Conservation (phyloP, 306 rosid genomes). For the Fragaria ananassa region DNA sequence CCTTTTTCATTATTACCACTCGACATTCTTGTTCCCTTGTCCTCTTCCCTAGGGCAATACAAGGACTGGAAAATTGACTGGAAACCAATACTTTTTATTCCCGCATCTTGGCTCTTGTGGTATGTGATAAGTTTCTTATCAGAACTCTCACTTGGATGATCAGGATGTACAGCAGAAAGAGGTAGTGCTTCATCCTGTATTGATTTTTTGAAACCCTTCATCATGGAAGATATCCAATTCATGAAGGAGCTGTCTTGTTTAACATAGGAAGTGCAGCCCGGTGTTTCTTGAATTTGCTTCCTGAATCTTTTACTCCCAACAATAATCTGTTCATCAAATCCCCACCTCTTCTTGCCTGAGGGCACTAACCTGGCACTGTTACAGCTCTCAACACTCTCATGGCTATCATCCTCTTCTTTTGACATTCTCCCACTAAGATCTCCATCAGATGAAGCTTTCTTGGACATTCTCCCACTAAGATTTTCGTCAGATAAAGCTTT, state of each 20-base stretch:
- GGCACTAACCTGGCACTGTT: slow-evolving; percentile 39
- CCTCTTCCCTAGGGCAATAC: slow-evolving; percentile 43
- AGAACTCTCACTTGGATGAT: slow-evolving; percentile 26
- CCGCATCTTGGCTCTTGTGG: slow-evolving; percentile 37
- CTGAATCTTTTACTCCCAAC: slow-evolving; percentile 47
- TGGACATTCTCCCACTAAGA: slow-evolving; percentile 35
- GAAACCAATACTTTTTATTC: slow-evolving; percentile 52
- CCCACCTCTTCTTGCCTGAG: slow-evolving; percentile 47
- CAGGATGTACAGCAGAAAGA: slow-evolving; percentile 37
- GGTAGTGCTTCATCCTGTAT: slow-evolving; percentile 37
- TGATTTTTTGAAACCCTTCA: slow-evolving; percentile 59
- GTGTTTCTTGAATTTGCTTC: slow-evolving; percentile 40
- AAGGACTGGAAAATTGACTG: slow-evolving; percentile 71
- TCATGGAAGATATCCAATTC: slow-evolving; percentile 78
- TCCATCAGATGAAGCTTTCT: slow-evolving; percentile 42
- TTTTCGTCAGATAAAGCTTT: slow-evolving; percentile 48
- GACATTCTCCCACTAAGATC: slow-evolving; percentile 38
- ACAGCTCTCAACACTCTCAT: slow-evolving; percentile 61
- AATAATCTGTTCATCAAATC: slow-evolving; percentile 48
- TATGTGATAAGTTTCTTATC: slow-evolving; percentile 31
- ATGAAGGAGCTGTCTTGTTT: slow-evolving; percentile 70
- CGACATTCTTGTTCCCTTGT: slow-evolving; percentile 29
- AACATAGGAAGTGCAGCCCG: slow-evolving; percentile 31
- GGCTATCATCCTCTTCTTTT: slow-evolving; percentile 43
- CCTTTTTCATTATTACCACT: slow-evolving; percentile 33